Evolutionary conservation across 73 alveolate genomes (phyloP).

Genomic region (Tetrahymena thermophila): DNA sequence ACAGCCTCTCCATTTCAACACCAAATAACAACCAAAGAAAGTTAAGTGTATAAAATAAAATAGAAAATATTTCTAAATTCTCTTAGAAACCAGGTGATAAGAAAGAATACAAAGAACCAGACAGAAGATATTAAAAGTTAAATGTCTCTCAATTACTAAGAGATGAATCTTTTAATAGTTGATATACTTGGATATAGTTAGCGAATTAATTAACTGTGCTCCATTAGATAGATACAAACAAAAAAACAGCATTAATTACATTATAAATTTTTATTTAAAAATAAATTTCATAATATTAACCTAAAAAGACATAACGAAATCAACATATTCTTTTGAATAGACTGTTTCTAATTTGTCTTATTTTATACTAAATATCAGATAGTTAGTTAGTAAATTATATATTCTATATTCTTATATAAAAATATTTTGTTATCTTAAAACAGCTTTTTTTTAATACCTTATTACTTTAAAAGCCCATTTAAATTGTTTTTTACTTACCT

Average conservation of each 20-base stretch:
- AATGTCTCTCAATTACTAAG: not conserved
- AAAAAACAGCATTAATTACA: not conserved
- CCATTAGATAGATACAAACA: no score
- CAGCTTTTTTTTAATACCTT: no score
- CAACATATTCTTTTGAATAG: not conserved
- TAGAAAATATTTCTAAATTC: not conserved
- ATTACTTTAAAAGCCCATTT: no score
- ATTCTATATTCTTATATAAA: no score
- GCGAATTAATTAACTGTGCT: no score
- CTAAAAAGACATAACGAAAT: not conserved
- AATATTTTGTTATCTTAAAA: no score
- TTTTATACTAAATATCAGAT: not conserved
- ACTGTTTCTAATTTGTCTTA: not conserved
- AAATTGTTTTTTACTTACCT: no score
- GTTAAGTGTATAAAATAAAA: not conserved
- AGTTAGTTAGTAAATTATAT: not conserved
- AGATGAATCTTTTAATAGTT: not conserved
- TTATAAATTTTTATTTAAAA: not conserved
- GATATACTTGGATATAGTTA: no score
- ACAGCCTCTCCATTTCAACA: not conserved
- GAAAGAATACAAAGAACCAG: not conserved
- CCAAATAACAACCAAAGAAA: not conserved
- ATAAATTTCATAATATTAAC: no score
- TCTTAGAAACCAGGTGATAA: not conserved
- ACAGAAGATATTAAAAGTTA: not conserved